Evolutionary conservation across 192 early-diverging fungal genomes (phyloP).

Genomic region (Backusella macrospora): DNA sequence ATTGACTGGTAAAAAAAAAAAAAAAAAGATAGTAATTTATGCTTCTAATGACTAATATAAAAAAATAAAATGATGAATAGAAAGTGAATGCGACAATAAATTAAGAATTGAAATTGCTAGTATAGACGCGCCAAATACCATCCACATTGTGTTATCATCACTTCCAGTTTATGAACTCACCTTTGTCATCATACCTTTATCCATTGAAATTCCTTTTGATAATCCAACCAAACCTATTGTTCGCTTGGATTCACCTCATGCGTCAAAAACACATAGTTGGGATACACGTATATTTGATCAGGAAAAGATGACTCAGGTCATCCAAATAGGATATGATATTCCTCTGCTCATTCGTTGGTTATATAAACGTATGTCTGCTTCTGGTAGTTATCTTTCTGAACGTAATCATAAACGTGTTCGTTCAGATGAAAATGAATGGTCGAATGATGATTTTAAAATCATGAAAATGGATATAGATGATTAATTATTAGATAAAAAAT

Average conservation of each 20-base stretch:
- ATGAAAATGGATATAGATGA: slow-evolving; percentile 21
- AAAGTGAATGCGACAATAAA: slow-evolving; percentile 2
- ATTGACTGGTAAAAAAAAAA: slow-evolving; percentile 25
- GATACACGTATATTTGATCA: slow-evolving; percentile 32
- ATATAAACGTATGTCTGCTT: slow-evolving; percentile 10
- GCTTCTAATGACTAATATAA: background rate
- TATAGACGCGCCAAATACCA: slow-evolving; percentile 24
- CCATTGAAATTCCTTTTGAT: slow-evolving; percentile 22
- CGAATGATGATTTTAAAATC: slow-evolving; percentile 10
- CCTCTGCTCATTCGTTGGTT: slow-evolving; percentile 27
- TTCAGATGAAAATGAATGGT: slow-evolving; percentile 13
- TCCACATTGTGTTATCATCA: slow-evolving; percentile 29
- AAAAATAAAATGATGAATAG: slow-evolving; percentile 15
- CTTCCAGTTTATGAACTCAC: slow-evolving; percentile 11
- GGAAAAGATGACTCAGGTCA: slow-evolving; percentile 28
- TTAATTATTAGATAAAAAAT: background rate
- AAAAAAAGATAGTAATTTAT: background rate
- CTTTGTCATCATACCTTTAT: slow-evolving; percentile 25
- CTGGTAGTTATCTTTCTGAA: slow-evolving; percentile 6
- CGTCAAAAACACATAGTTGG: slow-evolving; percentile 17
- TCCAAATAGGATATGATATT: slow-evolving; percentile 25
- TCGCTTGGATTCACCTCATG: slow-evolving; percentile 16
- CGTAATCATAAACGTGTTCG: background rate
- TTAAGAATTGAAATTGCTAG: slow-evolving; percentile 27
- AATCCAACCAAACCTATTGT: slow-evolving; percentile 23